Conservation (phyloP, 2,329 filamentous ascomycete genomes). For the Aquanectria penicillioides region DNA sequence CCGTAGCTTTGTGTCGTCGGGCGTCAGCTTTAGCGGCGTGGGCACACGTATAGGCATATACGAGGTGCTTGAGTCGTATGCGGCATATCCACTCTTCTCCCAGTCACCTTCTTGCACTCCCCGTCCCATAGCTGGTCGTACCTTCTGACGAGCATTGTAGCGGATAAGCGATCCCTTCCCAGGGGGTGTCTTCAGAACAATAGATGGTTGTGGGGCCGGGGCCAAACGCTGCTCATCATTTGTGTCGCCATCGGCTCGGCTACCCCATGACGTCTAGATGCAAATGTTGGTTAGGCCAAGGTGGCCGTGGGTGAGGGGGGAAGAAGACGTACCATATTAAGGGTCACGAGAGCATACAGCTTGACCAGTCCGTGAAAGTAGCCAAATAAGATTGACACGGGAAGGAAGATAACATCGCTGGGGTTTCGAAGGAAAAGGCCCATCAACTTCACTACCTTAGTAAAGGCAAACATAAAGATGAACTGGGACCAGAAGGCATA, state of each 20-base stretch:
- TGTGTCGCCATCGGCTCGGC: conserved; percentile 88
- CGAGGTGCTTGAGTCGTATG: conserved; percentile 51
- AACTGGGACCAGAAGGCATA: conserved; percentile 70
- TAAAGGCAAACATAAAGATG: conserved; percentile 81
- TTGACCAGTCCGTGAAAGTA: conserved; percentile 95
- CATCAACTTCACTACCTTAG: conserved; percentile 90
- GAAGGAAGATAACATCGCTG: conserved; percentile 80
- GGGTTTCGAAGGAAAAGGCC: conserved; percentile 89
- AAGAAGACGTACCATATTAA: conserved; percentile 76
- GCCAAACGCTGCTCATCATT: conserved; percentile 79
- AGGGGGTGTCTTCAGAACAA: conserved; percentile 56
- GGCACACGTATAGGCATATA: conserved; percentile 45
- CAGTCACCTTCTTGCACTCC: conserved; percentile 35
- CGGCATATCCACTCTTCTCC: conserved; percentile 47
- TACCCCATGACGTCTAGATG: conserved; percentile 90
- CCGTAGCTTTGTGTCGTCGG: conserved; percentile 34
- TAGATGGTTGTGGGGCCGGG: conserved; percentile 53
- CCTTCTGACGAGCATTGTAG: conserved; percentile 57
- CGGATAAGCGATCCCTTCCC: conserved; percentile 56
- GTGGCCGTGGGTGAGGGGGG: not conserved
- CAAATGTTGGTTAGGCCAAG: conserved; percentile 22
- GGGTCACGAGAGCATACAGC: conserved; percentile 84
- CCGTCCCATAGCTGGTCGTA: conserved; percentile 43
- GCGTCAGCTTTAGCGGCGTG: conserved; percentile 35
- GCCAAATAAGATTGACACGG: conserved; percentile 88